Conservation (phyloP, 257 asterid genomes). For the Haberlea rhodopensis region DNA sequence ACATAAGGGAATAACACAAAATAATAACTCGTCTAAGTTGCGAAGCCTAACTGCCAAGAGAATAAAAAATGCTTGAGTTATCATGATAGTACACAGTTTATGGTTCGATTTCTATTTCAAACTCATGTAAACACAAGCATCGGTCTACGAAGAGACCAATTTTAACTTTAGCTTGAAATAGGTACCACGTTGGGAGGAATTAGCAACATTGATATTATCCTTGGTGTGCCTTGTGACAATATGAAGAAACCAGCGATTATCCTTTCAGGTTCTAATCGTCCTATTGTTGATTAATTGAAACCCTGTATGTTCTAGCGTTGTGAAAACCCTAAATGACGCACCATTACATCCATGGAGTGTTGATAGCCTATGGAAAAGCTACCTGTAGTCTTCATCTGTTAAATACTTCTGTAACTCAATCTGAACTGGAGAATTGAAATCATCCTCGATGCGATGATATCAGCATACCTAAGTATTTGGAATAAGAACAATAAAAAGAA, state of each 20-base stretch:
- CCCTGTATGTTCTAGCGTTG: background rate
- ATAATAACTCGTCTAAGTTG: too few species aligned
- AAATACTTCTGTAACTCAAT: slow-evolving; percentile 79
- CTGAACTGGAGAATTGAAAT: slow-evolving; percentile 66
- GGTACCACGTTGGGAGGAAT: too few species aligned
- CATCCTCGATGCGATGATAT: slow-evolving; percentile 82
- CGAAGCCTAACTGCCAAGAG: too few species aligned
- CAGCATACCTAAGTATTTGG: slow-evolving; percentile 63
- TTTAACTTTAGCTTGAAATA: too few species aligned
- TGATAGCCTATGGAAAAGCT: slow-evolving; percentile 12
- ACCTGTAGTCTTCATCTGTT: slow-evolving; percentile 89
- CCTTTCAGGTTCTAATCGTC: background rate
- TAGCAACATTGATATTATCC: too few species aligned
- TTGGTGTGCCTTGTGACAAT: too few species aligned
- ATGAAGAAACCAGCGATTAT: background rate
- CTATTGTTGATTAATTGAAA: too few species aligned
- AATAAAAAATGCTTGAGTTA: too few species aligned
- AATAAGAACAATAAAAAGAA: slow-evolving; percentile 10
- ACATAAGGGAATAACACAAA: background rate
- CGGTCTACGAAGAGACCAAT: too few species aligned
- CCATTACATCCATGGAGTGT: background rate
- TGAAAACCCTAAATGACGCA: slow-evolving; percentile 9
- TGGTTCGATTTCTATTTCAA: too few species aligned
- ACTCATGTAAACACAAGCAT: too few species aligned
- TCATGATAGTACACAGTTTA: too few species aligned